Evolutionary conservation across 2,329 filamentous ascomycete genomes (phyloP).

Genomic region (Knufia petricola): DNA sequence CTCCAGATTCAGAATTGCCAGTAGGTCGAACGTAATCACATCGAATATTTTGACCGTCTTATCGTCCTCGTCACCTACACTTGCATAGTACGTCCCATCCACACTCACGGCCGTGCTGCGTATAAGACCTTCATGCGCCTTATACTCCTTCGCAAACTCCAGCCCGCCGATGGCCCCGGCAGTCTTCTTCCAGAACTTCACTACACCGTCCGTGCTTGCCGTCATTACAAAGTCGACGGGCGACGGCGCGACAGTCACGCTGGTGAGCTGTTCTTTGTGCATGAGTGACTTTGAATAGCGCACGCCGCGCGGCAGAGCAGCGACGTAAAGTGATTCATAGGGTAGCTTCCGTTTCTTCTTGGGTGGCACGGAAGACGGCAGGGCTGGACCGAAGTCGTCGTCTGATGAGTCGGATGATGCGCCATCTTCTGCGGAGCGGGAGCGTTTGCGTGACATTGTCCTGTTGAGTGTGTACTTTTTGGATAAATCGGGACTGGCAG

Average conservation of each 20-base stretch:
- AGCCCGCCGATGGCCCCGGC: conserved; percentile 55
- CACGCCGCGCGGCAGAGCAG: conserved; percentile 68
- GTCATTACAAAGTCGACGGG: conserved; percentile 93
- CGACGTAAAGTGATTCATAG: conserved; percentile 90
- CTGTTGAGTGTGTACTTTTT: not conserved
- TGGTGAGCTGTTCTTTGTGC: conserved; percentile 92
- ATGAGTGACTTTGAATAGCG: conserved; percentile 94
- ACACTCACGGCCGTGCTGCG: conserved; percentile 72
- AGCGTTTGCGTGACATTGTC: conserved; percentile 4
- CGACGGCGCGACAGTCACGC: conserved; percentile 70
- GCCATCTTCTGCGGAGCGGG: not conserved
- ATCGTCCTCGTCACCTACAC: conserved; percentile 52
- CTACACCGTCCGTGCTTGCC: conserved; percentile 84
- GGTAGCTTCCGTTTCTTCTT: conserved; percentile 91
- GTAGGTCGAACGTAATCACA: conserved; percentile 72
- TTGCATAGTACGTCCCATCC: conserved; percentile 89
- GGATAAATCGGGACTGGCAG: too few relatives aligned
- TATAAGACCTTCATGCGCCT: conserved; percentile 79
- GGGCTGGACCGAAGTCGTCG: conserved; percentile 85
- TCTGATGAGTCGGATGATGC: conserved; percentile 7
- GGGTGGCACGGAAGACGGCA: conserved; percentile 66
- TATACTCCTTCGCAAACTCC: conserved; percentile 98
- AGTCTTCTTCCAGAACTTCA: conserved; percentile 99
- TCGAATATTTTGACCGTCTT: conserved; percentile 47
- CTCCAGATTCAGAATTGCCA: conserved; percentile 71